Evolutionary conservation across 2,329 filamentous ascomycete species (phyloP).

Genomic region (Colletotrichum melonis): DNA sequence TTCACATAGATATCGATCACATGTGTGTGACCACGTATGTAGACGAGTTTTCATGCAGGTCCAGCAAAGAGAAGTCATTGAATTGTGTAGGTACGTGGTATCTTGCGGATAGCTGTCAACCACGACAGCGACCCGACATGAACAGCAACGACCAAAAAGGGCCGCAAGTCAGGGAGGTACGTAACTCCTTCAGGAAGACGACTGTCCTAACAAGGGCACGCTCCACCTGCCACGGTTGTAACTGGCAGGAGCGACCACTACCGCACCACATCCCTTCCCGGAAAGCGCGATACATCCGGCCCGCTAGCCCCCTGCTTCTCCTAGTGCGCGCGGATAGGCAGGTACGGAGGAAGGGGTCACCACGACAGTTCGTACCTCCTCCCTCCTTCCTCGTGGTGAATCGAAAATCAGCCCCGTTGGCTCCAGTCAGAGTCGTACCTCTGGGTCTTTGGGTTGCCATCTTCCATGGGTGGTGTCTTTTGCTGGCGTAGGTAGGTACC

Average conservation of each 20-base stretch:
- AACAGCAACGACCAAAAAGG: background rate
- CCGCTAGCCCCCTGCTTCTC: slow-evolving; percentile 18
- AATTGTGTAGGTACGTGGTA: background rate
- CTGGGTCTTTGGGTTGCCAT: too few species aligned
- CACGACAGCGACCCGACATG: slow-evolving; percentile 1
- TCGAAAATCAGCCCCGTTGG: slow-evolving; percentile 27
- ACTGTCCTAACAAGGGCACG: background rate
- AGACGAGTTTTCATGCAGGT: background rate
- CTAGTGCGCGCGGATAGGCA: slow-evolving; percentile 14
- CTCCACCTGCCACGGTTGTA: slow-evolving; percentile 16
- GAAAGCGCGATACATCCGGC: slow-evolving; percentile 31
- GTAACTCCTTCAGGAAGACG: background rate
- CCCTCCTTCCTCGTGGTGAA: slow-evolving; percentile 34
- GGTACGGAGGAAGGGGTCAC: slow-evolving; percentile 9
- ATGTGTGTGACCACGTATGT: background rate
- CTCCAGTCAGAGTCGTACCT: background rate
- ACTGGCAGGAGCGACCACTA: slow-evolving; percentile 6
- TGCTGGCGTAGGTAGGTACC: background rate
- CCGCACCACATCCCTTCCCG: slow-evolving; percentile 27
- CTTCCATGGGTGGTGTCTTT: background rate
- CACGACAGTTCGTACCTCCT: background rate
- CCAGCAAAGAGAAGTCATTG: background rate
- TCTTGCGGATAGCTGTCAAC: background rate
- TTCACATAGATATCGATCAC: background rate
- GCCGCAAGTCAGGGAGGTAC: background rate